These are phyloP conservation scores for Claviceps capensis DNA, from an alignment of 2,329 filamentous ascomycete species.

Conservation along the genomic window DNA sequence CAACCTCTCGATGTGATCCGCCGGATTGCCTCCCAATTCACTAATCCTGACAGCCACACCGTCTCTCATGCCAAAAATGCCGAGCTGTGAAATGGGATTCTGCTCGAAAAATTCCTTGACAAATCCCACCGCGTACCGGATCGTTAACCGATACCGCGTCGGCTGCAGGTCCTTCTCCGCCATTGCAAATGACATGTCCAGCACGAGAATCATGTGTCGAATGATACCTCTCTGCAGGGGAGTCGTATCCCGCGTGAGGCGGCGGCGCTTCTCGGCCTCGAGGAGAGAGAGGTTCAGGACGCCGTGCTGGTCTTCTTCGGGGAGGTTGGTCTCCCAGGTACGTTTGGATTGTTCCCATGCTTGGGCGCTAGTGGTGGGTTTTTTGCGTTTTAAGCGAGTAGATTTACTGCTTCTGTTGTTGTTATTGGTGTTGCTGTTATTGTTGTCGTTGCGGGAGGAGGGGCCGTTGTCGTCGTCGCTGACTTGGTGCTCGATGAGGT, in stretches of 20 bases:
- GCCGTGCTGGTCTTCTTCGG: slow-evolving; percentile 60
- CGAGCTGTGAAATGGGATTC: slow-evolving; percentile 93
- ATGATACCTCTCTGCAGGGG: slow-evolving; percentile 95
- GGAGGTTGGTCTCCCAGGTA: slow-evolving; percentile 58
- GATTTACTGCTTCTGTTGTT: slow-evolving; percentile 12
- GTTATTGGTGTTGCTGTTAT: neutral
- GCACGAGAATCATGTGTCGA: slow-evolving; percentile 78
- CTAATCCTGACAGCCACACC: slow-evolving; percentile 76
- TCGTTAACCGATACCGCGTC: slow-evolving; percentile 67
- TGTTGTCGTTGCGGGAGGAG: slow-evolving; percentile 11
- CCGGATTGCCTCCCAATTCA: slow-evolving; percentile 83
- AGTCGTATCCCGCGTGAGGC: slow-evolving; percentile 83
- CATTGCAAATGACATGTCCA: slow-evolving; percentile 93
- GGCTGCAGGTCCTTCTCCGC: slow-evolving; percentile 86
- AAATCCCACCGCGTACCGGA: slow-evolving; percentile 76
- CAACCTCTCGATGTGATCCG: slow-evolving; percentile 71
- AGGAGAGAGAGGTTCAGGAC: slow-evolving; percentile 64
- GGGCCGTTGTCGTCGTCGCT: slow-evolving; percentile 24
- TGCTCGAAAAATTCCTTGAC: slow-evolving; percentile 95
- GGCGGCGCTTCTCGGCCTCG: slow-evolving; percentile 68
- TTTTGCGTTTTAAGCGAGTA: slow-evolving; percentile 16
- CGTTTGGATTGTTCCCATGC: slow-evolving; percentile 55
- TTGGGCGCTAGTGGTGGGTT: slow-evolving; percentile 30
- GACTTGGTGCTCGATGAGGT: slow-evolving; percentile 37
- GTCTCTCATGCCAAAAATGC: slow-evolving; percentile 84